phyloP scores from a whole-genome alignment of 306 rosid species.

The barrel medic (Medicago truncatula) region DNA sequence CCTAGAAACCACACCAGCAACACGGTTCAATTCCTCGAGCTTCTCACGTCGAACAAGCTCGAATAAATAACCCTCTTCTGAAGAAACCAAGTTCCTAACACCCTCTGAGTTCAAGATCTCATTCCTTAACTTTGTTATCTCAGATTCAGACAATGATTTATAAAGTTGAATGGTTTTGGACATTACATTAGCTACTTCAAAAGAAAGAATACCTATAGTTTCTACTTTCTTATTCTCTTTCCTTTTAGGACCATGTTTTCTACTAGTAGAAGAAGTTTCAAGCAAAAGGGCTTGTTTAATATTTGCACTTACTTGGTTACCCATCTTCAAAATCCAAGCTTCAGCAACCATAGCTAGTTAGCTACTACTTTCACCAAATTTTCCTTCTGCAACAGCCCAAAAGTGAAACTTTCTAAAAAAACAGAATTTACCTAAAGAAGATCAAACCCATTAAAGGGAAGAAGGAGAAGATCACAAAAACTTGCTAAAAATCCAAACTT shows the following conservation, averaged over 20 bases:
- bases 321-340: slow-evolving; percentile 94
- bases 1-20: slow-evolving; percentile 82
- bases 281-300: slow-evolving; percentile 80
- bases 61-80: slow-evolving; percentile 70
- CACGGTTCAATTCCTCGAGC: slow-evolving; percentile 84
- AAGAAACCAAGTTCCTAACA: slow-evolving; percentile 73
- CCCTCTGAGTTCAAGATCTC: slow-evolving; percentile 85
- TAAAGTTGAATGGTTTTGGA: slow-evolving; percentile 82
- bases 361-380: slow-evolving; percentile 46
- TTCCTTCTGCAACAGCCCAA: slow-evolving; percentile 16
- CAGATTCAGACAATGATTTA: slow-evolving; percentile 73
- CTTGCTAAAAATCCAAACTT: slow-evolving; percentile 42
- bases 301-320: slow-evolving; percentile 90
- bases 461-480: slow-evolving; percentile 7
- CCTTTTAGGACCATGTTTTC: slow-evolving; percentile 47
- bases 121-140: slow-evolving; percentile 73
- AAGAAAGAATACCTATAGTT: slow-evolving; percentile 82
- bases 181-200: slow-evolving; percentile 93
- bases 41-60: slow-evolving; percentile 88
- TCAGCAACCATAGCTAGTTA: slow-evolving; percentile 76
- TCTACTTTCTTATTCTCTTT: slow-evolving; percentile 47
- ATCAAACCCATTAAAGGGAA: slow-evolving; percentile 23
- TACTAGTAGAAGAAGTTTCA: slow-evolving; percentile 65
- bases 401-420: slow-evolving; percentile 13
- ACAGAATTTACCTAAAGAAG: slow-evolving; percentile 26